phyloP scores from a whole-genome alignment of 164 flowering plant species.

The Kalanchoe fedtschenkoi region DNA sequence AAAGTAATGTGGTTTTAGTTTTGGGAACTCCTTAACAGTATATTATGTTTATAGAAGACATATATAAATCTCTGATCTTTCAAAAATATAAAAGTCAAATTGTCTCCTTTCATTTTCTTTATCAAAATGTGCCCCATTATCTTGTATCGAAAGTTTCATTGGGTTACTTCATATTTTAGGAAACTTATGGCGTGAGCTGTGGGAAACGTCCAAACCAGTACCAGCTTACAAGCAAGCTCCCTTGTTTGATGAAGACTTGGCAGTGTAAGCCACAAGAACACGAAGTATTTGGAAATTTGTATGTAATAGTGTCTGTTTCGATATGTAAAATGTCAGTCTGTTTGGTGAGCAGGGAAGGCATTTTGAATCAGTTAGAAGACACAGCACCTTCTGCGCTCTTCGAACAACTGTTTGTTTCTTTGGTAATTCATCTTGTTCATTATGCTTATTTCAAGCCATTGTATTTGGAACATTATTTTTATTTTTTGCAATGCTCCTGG shows the following conservation, averaged over 20 bases:
- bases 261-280: slow-evolving; percentile 52
- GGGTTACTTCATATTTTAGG: slow-evolving; percentile 26
- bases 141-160: neutral
- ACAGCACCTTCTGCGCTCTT: slow-evolving; percentile 66
- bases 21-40: neutral
- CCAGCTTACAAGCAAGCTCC: slow-evolving; percentile 86
- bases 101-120: neutral
- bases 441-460: neutral
- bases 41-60: neutral
- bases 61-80: neutral
- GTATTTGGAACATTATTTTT: neutral
- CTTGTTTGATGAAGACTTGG: slow-evolving; percentile 84
- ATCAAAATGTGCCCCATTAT: neutral
- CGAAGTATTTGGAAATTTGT: neutral
- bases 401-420: slow-evolving; percentile 62
- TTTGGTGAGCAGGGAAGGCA: slow-evolving; percentile 58
- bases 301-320: neutral
- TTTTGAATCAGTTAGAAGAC: slow-evolving; percentile 53
- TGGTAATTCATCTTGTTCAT: slow-evolving; percentile 41
- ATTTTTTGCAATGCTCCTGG: neutral
- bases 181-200: slow-evolving; percentile 88
- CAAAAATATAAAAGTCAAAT: neutral
- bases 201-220: slow-evolving; percentile 86
- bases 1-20: neutral
- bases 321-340: neutral